Evolutionary conservation across 1,139 yeast species (phyloP), one percentile per base, ranked within the genome.

Genomic region (Tardiomyces depauwii): DNA sequence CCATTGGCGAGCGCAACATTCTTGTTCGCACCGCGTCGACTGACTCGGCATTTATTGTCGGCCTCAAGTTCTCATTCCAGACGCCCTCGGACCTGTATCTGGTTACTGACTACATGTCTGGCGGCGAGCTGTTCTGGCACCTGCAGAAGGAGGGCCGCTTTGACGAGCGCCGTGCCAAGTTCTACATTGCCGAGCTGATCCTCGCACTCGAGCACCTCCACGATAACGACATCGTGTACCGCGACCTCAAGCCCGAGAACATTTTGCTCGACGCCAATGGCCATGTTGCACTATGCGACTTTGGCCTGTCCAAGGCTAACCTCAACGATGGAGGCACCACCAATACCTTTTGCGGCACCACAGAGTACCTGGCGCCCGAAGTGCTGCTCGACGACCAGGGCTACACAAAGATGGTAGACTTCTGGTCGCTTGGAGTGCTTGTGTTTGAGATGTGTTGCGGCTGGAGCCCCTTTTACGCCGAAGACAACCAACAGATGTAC

Each of bases 351-450:
- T 93, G 98, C 70, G 99, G 99, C 58, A 91, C 99, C 1, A 98
- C 99, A 0, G 98, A 91, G 63, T 87, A 91, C 58, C 91, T 91
- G 96, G 99, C 98, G 1, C 99, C 99, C 0, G 99, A 91, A 66
- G 89, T 91, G 56, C 36, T 30, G 16, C 74, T 93, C 59, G 80
- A 86, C 48, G 97, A 93, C 47, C 95, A 88, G 64, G 83, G 82
- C 51, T 91, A 91, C 60, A 93, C 88, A 44, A 78, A 95, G 57
- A 84, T 93, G 42, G 98, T 91, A 46, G 99, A 91, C 66, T 93
- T 98, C 98, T 91, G 98, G 98, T 97, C 98, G 0, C 87, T 89
- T 71, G 99, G 99, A 46, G 97, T 93, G 33, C 72, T 91, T 53
- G 71, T 93, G 52, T 91, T 89, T 67, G 98, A 91, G 66, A 91